Base-by-base conservation (phyloP, 202 grass and related monocot genomes). In the Carex sylvatica region DNA sequence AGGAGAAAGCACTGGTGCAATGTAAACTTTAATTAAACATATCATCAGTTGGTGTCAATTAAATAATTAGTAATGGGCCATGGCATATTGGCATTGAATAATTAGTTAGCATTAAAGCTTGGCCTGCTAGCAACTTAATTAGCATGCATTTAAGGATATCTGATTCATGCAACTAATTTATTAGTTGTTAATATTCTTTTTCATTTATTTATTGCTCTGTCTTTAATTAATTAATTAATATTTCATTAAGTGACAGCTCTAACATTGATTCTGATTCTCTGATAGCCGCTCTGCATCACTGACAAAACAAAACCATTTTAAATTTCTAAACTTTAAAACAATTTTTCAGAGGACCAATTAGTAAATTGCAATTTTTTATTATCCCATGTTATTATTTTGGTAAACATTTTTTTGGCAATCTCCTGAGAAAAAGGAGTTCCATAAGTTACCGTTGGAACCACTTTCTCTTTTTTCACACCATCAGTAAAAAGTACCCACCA, bases 381-480 rank as follows among this genome's bases (percentile, higher is more conserved):
- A 53, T 53, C 47, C 47, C 4, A 53, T 74, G 11, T 13, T 52
- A 26, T 35, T 36, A 4, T 36, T 36, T 36, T 36, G 35, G 4
- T 36, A 36, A 36, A 36, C 35, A 36, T 6, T 31, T 54, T 4
- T 53, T 9, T 54, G 23, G 5, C 28, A 33, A 58, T 35, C 73
- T 35, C 49, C 15, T 35, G 14, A 55, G 49, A 75, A 31, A 75
- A 75, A 33, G 51, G 14, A 55, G 2, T 31, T 30, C 24, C 23
- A 55, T 58, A 58, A 71, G 68, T 77, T 77, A 77, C 73, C 52
- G 73, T 77, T 77, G 73, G 73, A 76, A 35, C 24, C 38, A 40
- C 38, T 40, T 22, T 42, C 47, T 1, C 3, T 49, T 49, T 4
- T 73, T 53, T 71, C 46, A 76, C 73, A 3, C 51, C 49, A 58